phyloP scores from a whole-genome alignment of 805 yeast species.

The Candida tibetensis region DNA sequence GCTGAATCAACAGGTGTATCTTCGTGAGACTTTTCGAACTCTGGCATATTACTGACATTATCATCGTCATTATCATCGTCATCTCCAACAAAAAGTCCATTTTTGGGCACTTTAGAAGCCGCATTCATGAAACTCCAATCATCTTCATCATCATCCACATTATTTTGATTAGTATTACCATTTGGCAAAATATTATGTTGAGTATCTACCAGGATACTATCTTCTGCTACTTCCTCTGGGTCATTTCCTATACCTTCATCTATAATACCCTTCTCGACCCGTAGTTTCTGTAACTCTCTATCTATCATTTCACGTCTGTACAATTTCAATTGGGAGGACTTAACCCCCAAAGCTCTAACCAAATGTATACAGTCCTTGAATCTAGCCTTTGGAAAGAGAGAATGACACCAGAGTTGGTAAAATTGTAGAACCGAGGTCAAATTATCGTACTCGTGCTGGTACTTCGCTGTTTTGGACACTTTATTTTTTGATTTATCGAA shows the following conservation, averaged over 20 bases:
- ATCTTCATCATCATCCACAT: slow-evolving; percentile 21
- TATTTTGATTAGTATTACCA: neutral
- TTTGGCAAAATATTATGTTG: neutral
- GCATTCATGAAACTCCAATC: slow-evolving; percentile 31
- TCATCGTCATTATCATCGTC: slow-evolving; percentile 12
- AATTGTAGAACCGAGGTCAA: slow-evolving; percentile 36
- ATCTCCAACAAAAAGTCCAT: slow-evolving; percentile 15
- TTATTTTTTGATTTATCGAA: slow-evolving; percentile 14
- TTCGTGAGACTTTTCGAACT: no score
- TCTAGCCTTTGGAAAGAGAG: slow-evolving; percentile 69
- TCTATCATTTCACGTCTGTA: slow-evolving; percentile 28
- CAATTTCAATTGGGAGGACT: slow-evolving; percentile 33
- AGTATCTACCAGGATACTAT: neutral
- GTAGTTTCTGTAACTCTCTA: slow-evolving; percentile 23
- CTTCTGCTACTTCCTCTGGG: slow-evolving; percentile 2
- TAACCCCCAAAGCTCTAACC: slow-evolving; percentile 47
- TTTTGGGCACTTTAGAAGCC: slow-evolving; percentile 5
- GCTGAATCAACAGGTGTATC: no score
- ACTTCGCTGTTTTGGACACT: slow-evolving; percentile 13
- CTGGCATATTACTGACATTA: no score
- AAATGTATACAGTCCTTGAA: slow-evolving; percentile 66
- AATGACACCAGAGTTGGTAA: slow-evolving; percentile 47
- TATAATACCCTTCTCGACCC: slow-evolving; percentile 10
- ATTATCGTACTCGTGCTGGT: slow-evolving; percentile 34
- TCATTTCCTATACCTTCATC: slow-evolving; percentile 1